Evolutionary conservation across 2,329 filamentous ascomycete species (phyloP), one percentile per base, ranked within the genome.

Genomic region (Microsporum audouinii): DNA sequence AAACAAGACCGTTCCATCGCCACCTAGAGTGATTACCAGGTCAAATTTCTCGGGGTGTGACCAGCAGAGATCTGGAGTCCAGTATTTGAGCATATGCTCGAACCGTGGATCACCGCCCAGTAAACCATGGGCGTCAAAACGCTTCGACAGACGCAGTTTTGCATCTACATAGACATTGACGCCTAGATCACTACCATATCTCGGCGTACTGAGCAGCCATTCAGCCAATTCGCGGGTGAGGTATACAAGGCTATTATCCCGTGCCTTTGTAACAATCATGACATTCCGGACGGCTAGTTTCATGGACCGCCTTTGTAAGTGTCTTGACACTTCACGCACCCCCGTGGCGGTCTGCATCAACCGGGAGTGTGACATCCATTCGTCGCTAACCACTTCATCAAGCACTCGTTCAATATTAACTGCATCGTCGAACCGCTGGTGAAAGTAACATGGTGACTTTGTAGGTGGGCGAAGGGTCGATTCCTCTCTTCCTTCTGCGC

Each of bases 101-200:
- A 91, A 95, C 29, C 87, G 85, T 8, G 85, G 79, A 68, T 97
- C 85, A 68, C 88, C 83, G 49, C 84, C 83, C 5, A 92, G 68
- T 60, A 99, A 80, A 34, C 84, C 84, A 2, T 84, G 76, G 1
- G 88, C 84, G 68, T 91, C 85, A 72, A 99, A 99, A 58, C 94
- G 88, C 73, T 89, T 91, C 3, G 91, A 95, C 68, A 85, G 85
- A 68, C 86, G 86, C 63, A 99, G 80, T 77, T 99, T 97, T 66
- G 91, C 88, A 74, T 99, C 94, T n/a, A 99, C 94, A 71, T 95
- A 97, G 65, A 99, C 94, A 68, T 92, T 96, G 60, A 99, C 88
- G 12, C 94, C 94, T n/a, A 94, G 72, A 64, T 94, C 86, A 60
- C 84, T 90, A 49, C 90, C 90, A 72, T 99, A 96, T 56, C 94